phyloP scores from a whole-genome alignment of 176 grass and related monocot species.

The Hsuehochloa calcarea region DNA sequence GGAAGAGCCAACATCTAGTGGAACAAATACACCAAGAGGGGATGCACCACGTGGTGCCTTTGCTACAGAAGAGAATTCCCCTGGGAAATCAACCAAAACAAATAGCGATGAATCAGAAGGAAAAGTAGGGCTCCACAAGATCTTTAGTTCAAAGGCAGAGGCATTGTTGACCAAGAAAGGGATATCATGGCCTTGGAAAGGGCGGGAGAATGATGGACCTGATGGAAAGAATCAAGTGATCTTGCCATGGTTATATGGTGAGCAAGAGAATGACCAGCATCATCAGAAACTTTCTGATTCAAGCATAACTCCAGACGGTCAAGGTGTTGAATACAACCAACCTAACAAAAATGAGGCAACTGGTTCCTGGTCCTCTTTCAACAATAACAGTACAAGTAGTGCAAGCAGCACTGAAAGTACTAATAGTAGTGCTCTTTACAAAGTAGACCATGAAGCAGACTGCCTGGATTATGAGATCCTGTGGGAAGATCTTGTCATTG shows the following conservation, averaged over 20 bases:
- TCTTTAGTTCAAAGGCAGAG: slow-evolving; percentile 92
- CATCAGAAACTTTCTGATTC: slow-evolving; percentile 57
- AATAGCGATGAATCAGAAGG: slow-evolving; percentile 65
- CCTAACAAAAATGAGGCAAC: slow-evolving; percentile 60
- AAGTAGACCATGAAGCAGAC: slow-evolving; percentile 79
- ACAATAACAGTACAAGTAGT: slow-evolving; percentile 93
- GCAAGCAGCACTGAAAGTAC: slow-evolving; percentile 91
- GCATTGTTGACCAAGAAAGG: slow-evolving; percentile 79
- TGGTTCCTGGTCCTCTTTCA: slow-evolving; percentile 90
- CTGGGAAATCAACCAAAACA: slow-evolving; percentile 47
- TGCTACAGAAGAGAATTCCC: slow-evolving; percentile 41
- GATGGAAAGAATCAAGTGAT: slow-evolving; percentile 57
- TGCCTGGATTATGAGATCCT: slow-evolving; percentile 98
- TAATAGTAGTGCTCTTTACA: slow-evolving; percentile 77
- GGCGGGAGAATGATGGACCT: slow-evolving; percentile 53
- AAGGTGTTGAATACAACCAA: slow-evolving; percentile 49
- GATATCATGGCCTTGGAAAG: slow-evolving; percentile 96
- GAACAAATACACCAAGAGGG: slow-evolving; percentile 62
- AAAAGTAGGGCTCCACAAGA: slow-evolving; percentile 70
- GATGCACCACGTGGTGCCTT: slow-evolving; percentile 45
- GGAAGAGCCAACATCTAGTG: slow-evolving; percentile 63
- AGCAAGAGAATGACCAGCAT: slow-evolving; percentile 56
- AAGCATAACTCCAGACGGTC: slow-evolving; percentile 38
- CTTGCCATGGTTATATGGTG: slow-evolving; percentile 71
- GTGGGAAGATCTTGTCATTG: slow-evolving; percentile 95